These are phyloP conservation scores for Lepiota venenata DNA, from an alignment of 768 basidiomycete genomes.

Conservation along the genomic window DNA sequence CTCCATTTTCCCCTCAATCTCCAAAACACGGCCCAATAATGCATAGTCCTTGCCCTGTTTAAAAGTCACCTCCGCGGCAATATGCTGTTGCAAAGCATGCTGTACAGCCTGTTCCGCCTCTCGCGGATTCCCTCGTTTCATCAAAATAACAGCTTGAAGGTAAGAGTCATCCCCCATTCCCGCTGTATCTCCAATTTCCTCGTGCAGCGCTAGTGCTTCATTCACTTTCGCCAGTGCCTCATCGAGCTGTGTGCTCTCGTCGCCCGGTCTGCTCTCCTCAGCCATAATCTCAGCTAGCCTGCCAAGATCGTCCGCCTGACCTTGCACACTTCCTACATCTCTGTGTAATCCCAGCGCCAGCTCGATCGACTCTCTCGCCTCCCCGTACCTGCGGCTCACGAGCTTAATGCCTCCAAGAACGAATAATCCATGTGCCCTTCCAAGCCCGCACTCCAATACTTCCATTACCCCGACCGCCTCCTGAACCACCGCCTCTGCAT, in stretches of 20 bases:
- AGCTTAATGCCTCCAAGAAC: constrained; percentile 16
- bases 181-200: background rate
- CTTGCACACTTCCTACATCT: constrained; percentile 15
- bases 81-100: background rate
- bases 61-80: background rate
- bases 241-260: background rate
- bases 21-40: background rate
- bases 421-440: constrained; percentile 3
- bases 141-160: background rate
- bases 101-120: background rate
- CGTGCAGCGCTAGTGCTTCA: background rate
- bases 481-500: background rate
- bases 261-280: background rate
- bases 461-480: background rate
- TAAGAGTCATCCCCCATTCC: constrained; percentile 4
- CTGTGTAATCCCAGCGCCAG: constrained; percentile 16
- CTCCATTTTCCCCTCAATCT: background rate
- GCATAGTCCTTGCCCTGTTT: constrained; percentile 1
- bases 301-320: constrained; percentile 18
- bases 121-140: background rate
- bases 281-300: background rate
- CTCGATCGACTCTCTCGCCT: constrained; percentile 14
- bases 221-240: background rate
- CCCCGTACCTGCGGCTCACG: constrained; percentile 16
- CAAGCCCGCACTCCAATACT: constrained; percentile 1